These are phyloP conservation scores for Globisporangium barbulae DNA, from an alignment of 352 stramenopile genomes.

Conservation along the genomic window DNA sequence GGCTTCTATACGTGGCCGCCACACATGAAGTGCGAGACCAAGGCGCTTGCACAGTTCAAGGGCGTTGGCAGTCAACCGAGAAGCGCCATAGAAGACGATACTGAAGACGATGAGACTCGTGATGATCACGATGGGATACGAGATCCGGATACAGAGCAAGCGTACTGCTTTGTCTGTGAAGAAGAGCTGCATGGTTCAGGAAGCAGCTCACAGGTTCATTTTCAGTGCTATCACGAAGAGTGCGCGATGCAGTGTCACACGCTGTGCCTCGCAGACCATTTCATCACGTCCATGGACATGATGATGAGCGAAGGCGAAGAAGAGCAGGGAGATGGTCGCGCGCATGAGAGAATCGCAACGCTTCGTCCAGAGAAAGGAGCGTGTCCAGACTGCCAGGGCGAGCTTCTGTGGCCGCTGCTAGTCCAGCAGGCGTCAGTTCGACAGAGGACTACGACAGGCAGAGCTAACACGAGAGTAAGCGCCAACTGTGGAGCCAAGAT, in stretches of 20 bases:
- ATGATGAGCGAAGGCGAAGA: slow-evolving; percentile 17
- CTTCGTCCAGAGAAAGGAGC: slow-evolving; percentile 25
- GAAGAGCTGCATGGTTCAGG: slow-evolving; percentile 9
- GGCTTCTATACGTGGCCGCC: slow-evolving; percentile 29
- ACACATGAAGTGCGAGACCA: slow-evolving; percentile 40
- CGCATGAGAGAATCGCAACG: background rate
- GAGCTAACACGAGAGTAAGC: background rate
- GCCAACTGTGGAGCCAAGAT: background rate
- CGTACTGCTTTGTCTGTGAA: slow-evolving; percentile 48
- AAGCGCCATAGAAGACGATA: background rate
- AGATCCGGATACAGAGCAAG: background rate
- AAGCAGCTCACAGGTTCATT: slow-evolving; percentile 10
- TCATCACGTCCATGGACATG: slow-evolving; percentile 22
- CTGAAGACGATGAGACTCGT: background rate
- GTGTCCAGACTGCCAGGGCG: slow-evolving; percentile 41
- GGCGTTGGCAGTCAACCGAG: slow-evolving; percentile 7
- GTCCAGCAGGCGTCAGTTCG: slow-evolving; percentile 16
- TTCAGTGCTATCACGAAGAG: slow-evolving; percentile 36
- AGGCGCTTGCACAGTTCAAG: slow-evolving; percentile 21
- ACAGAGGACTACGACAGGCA: background rate
- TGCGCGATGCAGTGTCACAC: slow-evolving; percentile 47
- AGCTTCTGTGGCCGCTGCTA: slow-evolving; percentile 44
- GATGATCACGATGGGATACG: background rate
- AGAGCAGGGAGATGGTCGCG: slow-evolving; percentile 1
- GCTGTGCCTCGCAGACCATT: slow-evolving; percentile 53